These are phyloP conservation scores for Antrodiella citrinella DNA, from an alignment of 768 basidiomycete genomes.

Conservation along the genomic window DNA sequence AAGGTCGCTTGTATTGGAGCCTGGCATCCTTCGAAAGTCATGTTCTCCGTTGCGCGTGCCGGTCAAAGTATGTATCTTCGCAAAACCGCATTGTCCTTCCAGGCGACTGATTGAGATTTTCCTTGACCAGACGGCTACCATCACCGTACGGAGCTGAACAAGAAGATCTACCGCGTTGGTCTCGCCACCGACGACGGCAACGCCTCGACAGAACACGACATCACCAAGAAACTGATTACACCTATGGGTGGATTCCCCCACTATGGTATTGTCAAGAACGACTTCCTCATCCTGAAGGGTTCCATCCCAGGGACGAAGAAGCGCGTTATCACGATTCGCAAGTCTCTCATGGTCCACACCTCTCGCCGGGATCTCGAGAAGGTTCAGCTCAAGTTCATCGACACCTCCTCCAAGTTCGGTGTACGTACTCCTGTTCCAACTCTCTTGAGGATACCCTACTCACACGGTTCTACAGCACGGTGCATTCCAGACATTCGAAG, in stretches of 20 bases:
- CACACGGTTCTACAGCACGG: constrained; percentile 54
- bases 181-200: constrained; percentile 68
- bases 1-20: constrained; percentile 99
- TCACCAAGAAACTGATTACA: constrained; percentile 89
- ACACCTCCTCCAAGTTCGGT: constrained; percentile 95
- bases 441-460: constrained; percentile 4
- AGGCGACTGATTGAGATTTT: constrained; percentile 5
- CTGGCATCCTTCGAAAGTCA: constrained; percentile 99
- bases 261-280: constrained; percentile 98
- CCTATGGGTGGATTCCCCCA: constrained; percentile 99
- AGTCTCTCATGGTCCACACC: constrained; percentile 94
- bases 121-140: constrained; percentile 72
- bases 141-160: constrained; percentile 96
- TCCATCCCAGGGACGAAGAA: constrained; percentile 95
- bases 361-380: constrained; percentile 96
- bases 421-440: constrained; percentile 41
- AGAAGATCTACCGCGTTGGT: constrained; percentile 97
- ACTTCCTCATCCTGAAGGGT: constrained; percentile 96
- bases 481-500: constrained; percentile 93
- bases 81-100: background rate
- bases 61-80: constrained; percentile 86
- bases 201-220: constrained; percentile 91
- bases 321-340: constrained; percentile 95
- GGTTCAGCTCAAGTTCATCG: constrained; percentile 97
- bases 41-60: constrained; percentile 99